Percentiles rank a stretch among this genome's conserved stretches.
These are phyloP conservation scores for Chaetomiaceae sp. DNA, from an alignment of 2,329 filamentous ascomycete species.

Conservation along the genomic window DNA sequence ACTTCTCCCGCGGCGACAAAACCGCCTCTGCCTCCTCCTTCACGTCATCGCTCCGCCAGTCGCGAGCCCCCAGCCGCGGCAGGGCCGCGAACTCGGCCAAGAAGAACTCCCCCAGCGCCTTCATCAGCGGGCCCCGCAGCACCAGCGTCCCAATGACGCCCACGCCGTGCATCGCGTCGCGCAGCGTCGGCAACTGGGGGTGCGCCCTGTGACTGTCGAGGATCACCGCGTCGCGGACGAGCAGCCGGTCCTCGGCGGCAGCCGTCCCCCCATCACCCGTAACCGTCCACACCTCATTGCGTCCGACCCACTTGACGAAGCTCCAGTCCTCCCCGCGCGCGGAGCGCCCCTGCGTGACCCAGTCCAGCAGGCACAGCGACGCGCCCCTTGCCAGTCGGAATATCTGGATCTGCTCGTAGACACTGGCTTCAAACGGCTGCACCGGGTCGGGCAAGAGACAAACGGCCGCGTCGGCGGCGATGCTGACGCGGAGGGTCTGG, in stretches of 20 bases:
- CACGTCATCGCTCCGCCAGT: constrained; percentile 58
- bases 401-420: constrained; percentile 77
- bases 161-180: constrained; percentile 64
- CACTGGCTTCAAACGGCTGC: constrained; percentile 78
- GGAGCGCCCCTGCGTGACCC: constrained; percentile 82
- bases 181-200: constrained; percentile 37
- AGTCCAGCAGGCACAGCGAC: constrained; percentile 79
- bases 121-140: constrained; percentile 66
- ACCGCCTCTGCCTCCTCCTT: constrained; percentile 30
- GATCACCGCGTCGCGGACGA: constrained; percentile 80
- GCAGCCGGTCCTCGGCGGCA: constrained; percentile 54
- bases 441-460: constrained; percentile 83
- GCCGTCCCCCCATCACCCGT: constrained; percentile 27
- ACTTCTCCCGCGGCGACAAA: constrained; percentile 40
- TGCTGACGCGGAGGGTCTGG: constrained; percentile 47
- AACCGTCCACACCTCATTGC: constrained; percentile 75
- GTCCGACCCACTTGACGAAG: constrained; percentile 68
- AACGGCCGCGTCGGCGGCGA: constrained; percentile 47
- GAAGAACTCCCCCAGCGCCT: constrained; percentile 64
- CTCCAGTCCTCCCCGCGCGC: constrained; percentile 88
- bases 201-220: constrained; percentile 51
- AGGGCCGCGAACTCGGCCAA: constrained; percentile 69
- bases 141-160: constrained; percentile 81
- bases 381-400: constrained; percentile 56
- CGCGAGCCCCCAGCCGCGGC: constrained; percentile 75